phyloP scores from a whole-genome alignment of 2,329 filamentous ascomycete species.

The Amauroascus niger region DNA sequence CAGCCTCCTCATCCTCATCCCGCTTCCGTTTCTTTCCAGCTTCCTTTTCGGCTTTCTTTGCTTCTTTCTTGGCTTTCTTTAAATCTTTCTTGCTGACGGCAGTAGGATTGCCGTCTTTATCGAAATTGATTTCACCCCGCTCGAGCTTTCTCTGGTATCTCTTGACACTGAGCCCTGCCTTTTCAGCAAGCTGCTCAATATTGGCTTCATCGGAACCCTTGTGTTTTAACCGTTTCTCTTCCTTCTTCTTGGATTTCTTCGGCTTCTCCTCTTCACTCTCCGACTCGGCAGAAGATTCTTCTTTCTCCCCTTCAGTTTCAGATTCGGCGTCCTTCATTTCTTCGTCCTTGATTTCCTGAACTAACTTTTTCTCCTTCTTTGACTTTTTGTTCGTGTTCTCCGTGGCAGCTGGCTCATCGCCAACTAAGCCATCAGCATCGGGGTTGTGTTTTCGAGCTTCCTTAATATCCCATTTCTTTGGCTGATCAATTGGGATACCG shows the following conservation, averaged over 20 bases:
- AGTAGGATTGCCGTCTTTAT: slow-evolving; percentile 54
- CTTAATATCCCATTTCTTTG: slow-evolving; percentile 82
- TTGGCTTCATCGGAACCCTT: slow-evolving; percentile 39
- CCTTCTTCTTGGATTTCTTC: slow-evolving; percentile 15
- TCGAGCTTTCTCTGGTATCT: slow-evolving; percentile 73
- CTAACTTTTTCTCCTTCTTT: slow-evolving; percentile 41
- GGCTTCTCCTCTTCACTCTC: slow-evolving; percentile 31
- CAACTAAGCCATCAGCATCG: slow-evolving; percentile 76
- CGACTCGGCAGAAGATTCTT: slow-evolving; percentile 22
- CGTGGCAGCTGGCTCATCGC: slow-evolving; percentile 49
- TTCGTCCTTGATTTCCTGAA: slow-evolving; percentile 38
- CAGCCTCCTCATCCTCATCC: slow-evolving; percentile 48
- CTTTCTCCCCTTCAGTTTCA: slow-evolving; percentile 27
- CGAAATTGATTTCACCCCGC: slow-evolving; percentile 61
- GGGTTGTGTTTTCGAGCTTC: slow-evolving; percentile 90
- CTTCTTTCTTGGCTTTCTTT: slow-evolving; percentile 61
- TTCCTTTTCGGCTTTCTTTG: slow-evolving; percentile 54
- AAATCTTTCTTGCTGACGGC: slow-evolving; percentile 66
- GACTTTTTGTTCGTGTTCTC: slow-evolving; percentile 31
- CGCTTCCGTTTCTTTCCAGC: slow-evolving; percentile 65
- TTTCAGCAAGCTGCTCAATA: slow-evolving; percentile 51
- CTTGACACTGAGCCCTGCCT: slow-evolving; percentile 59
- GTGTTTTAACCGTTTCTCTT: slow-evolving; percentile 31
- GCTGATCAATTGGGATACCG: slow-evolving; percentile 51
- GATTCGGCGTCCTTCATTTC: slow-evolving; percentile 37